phyloP scores from a whole-genome alignment of 495 filamentous ascomycete genomes.

The Aspergillus indologenus region DNA sequence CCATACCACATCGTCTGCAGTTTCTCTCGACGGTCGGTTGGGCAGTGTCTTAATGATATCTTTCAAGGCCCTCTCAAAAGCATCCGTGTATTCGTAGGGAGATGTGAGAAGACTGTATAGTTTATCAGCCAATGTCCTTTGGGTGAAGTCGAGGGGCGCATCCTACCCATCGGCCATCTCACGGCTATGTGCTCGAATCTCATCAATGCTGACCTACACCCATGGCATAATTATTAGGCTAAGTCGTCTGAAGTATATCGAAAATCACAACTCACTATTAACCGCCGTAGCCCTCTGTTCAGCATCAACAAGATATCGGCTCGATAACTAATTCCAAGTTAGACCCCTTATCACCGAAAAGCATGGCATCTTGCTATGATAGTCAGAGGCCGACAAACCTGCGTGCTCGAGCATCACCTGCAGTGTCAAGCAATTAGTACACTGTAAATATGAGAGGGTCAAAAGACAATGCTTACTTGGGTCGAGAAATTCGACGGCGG shows the following conservation, averaged over 20 bases:
- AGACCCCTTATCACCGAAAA: conserved; percentile 11
- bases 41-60: conserved; percentile 76
- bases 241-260: background rate
- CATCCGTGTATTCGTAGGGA: conserved; percentile 83
- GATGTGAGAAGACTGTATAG: conserved; percentile 63
- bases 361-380: background rate
- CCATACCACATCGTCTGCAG: conserved; percentile 58
- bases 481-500: conserved; percentile 81
- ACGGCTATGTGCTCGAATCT: conserved; percentile 84
- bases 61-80: conserved; percentile 87
- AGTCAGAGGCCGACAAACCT: conserved; percentile 42
- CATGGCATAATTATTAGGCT: conserved; percentile 1
- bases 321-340: conserved; percentile 56
- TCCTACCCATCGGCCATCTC: conserved; percentile 79
- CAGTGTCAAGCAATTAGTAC: conserved; percentile 25
- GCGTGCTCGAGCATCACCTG: conserved; percentile 53
- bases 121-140: conserved; percentile 8
- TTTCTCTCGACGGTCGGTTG: conserved; percentile 58
- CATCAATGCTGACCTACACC: conserved; percentile 83
- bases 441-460: background rate
- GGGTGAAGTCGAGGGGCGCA: background rate
- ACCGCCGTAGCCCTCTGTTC: conserved; percentile 74
- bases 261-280: conserved; percentile 43
- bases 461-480: conserved; percentile 56
- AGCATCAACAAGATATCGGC: conserved; percentile 91